These are phyloP conservation scores for Epichloe baconii DNA, from an alignment of 2,329 filamentous ascomycete genomes.

Conservation along the genomic window DNA sequence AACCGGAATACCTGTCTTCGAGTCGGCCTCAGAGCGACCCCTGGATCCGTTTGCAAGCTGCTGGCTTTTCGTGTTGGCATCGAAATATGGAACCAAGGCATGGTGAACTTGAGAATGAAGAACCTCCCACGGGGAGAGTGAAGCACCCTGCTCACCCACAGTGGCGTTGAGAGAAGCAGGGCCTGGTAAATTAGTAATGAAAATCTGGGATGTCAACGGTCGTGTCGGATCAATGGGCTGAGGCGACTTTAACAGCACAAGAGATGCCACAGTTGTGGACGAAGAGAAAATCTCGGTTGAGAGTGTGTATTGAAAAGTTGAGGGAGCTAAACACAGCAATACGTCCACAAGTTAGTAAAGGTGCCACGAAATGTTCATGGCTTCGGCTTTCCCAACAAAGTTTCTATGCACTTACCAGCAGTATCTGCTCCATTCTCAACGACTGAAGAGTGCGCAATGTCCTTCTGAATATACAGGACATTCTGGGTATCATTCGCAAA, in stretches of 20 bases:
- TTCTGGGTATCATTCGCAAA: conserved; percentile 83
- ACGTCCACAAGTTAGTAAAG: not conserved
- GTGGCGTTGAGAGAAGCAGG: conserved; percentile 56
- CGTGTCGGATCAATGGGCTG: conserved; percentile 73
- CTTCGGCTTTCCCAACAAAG: not conserved
- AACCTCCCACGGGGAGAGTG: conserved; percentile 78
- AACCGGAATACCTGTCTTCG: conserved; percentile 90
- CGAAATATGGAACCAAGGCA: conserved; percentile 89
- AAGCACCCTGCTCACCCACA: conserved; percentile 55
- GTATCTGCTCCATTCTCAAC: conserved; percentile 35
- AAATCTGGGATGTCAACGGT: conserved; percentile 77
- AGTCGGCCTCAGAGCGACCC: conserved; percentile 70
- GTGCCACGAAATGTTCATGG: not conserved
- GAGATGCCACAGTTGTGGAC: conserved; percentile 67
- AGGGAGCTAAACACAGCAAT: conserved; percentile 21
- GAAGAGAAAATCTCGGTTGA: conserved; percentile 71
- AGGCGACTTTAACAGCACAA: conserved; percentile 82
- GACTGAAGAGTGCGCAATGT: conserved; percentile 43
- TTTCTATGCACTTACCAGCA: conserved; percentile 24
- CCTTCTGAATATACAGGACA: conserved; percentile 85
- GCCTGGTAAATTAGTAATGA: conserved; percentile 84
- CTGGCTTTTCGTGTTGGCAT: conserved; percentile 81
- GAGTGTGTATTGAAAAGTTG: conserved; percentile 62
- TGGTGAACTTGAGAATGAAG: conserved; percentile 86
- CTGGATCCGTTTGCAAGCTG: conserved; percentile 53